phyloP scores from a whole-genome alignment of 2,329 filamentous ascomycete genomes.

The Verticillium albo-atrum region DNA sequence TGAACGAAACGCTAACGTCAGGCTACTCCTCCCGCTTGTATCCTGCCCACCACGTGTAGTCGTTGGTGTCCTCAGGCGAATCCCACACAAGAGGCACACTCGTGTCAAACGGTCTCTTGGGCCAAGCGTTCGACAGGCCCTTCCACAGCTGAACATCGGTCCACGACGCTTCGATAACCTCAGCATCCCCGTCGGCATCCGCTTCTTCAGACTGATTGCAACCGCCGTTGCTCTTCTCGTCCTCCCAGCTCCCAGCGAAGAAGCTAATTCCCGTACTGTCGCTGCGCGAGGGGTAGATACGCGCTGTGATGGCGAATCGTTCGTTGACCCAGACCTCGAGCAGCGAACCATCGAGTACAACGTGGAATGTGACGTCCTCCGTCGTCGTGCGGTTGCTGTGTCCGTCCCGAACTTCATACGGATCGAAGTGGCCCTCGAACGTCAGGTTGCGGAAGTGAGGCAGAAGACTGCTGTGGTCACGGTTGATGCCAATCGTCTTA shows the following conservation, averaged over 20 bases:
- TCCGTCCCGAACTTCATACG: constrained; percentile 4
- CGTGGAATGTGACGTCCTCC: constrained; percentile 10
- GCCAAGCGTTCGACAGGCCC: constrained; percentile 10
- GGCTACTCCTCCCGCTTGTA: neutral
- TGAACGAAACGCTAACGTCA: neutral
- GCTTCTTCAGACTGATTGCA: neutral
- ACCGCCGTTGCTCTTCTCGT: neutral
- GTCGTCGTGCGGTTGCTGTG: neutral
- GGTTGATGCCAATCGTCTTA: constrained; percentile 7
- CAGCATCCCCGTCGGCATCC: neutral
- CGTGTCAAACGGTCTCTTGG: constrained; percentile 9
- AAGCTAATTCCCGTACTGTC: constrained; percentile 12
- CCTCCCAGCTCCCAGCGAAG: constrained; percentile 6
- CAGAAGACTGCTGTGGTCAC: constrained; percentile 10
- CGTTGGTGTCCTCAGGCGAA: constrained; percentile 9
- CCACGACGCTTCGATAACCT: neutral
- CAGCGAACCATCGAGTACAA: constrained; percentile 10
- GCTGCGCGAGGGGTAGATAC: constrained; percentile 12
- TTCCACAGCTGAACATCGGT: constrained; percentile 8
- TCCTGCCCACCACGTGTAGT: constrained; percentile 11
- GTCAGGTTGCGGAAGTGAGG: constrained; percentile 11
- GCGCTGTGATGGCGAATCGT: constrained; percentile 11
- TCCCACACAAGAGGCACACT: constrained; percentile 9
- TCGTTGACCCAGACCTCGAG: constrained; percentile 14
- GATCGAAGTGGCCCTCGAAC: constrained; percentile 10